Evolutionary conservation across 2,329 filamentous ascomycete species (phyloP).

Genomic region (Cercospora canescens): DNA sequence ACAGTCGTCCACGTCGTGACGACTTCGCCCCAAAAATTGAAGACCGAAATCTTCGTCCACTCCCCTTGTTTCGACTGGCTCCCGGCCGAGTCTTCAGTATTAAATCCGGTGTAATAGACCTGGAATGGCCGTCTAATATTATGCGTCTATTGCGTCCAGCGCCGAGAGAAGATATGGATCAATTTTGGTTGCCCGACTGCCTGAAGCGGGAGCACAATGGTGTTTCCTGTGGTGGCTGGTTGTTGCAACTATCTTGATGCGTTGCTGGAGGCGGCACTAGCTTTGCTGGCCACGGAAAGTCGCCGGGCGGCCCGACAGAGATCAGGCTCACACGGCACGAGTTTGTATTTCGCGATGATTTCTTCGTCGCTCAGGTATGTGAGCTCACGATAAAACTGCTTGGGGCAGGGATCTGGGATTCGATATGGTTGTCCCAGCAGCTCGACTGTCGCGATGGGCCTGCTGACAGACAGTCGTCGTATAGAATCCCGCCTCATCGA

Average conservation of each 20-base stretch:
- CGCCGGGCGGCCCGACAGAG: not conserved
- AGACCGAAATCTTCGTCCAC: not conserved
- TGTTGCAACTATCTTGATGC: not conserved
- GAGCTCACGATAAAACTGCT: slow-evolving; percentile 21
- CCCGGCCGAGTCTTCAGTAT: not conserved
- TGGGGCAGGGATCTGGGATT: slow-evolving; percentile 8
- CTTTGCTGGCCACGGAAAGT: not conserved
- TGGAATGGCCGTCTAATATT: not conserved
- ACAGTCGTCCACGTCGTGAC: not conserved
- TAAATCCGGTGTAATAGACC: not conserved
- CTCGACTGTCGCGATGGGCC: slow-evolving; percentile 15
- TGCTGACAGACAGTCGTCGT: not conserved
- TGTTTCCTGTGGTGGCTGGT: not conserved
- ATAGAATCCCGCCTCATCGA: not conserved
- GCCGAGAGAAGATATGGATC: not conserved
- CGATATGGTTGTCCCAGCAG: slow-evolving; percentile 16
- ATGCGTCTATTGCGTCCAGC: not conserved
- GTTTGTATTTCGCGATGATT: slow-evolving; percentile 17
- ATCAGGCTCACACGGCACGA: slow-evolving; percentile 12
- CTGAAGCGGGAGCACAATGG: not conserved
- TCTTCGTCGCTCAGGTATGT: slow-evolving; percentile 20
- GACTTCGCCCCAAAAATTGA: not conserved
- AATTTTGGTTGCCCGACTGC: not conserved
- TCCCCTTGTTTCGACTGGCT: not conserved
- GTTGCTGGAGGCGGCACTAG: not conserved